These are phyloP conservation scores for Combretum micranthum DNA, from an alignment of 345 rosid species.

Conservation along the genomic window DNA sequence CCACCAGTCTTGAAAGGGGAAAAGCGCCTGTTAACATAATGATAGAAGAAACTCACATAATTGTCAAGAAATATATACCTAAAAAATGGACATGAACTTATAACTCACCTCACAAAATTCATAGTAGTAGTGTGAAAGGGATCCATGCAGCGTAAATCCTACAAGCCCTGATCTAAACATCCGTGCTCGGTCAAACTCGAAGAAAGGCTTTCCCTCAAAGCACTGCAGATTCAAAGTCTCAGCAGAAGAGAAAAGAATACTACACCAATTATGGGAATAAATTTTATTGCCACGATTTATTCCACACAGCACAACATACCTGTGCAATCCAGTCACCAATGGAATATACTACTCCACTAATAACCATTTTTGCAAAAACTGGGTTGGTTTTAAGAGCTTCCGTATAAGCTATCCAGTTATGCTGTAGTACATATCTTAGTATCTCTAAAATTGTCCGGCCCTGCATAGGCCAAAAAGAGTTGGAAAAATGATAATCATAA, in stretches of 20 bases:
- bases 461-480: slow-evolving; percentile 23
- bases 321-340: slow-evolving; percentile 98
- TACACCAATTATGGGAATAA: not conserved
- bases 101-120: slow-evolving; percentile 73
- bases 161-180: slow-evolving; percentile 90
- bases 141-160: slow-evolving; percentile 91
- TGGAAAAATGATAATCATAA: not conserved
- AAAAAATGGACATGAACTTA: not conserved
- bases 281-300: not conserved
- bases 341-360: slow-evolving; percentile 89
- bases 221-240: slow-evolving; percentile 35
- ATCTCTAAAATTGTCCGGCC: slow-evolving; percentile 94
- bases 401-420: slow-evolving; percentile 92
- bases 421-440: slow-evolving; percentile 88
- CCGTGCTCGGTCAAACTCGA: slow-evolving; percentile 79
- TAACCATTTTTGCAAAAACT: slow-evolving; percentile 85
- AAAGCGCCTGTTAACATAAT: slow-evolving; percentile 39
- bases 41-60: not conserved
- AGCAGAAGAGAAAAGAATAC: not conserved
- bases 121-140: slow-evolving; percentile 87
- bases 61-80: not conserved
- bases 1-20: slow-evolving; percentile 95
- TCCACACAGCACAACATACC: slow-evolving; percentile 30
- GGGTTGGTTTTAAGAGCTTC: slow-evolving; percentile 81
- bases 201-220: slow-evolving; percentile 80